A percentile compares a stretch with the other conserved stretches of the same genome.
Evolutionary conservation across 768 basidiomycete species (phyloP).

Genomic region (Pleurotus sapidus): DNA sequence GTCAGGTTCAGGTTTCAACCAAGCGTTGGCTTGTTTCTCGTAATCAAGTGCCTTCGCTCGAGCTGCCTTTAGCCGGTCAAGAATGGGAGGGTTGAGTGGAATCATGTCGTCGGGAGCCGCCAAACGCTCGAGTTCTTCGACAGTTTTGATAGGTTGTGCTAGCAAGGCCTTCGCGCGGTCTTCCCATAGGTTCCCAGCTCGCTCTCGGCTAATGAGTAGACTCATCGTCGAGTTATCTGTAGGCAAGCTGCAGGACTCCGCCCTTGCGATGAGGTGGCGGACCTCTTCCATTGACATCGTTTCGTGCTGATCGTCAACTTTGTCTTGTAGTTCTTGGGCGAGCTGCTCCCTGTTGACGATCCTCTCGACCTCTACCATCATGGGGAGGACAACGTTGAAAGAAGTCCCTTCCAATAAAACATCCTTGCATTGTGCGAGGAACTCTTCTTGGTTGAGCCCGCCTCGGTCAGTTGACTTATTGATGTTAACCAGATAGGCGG

Average conservation of each 20-base stretch:
- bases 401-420: constrained; percentile 69
- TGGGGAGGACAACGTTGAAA: constrained; percentile 81
- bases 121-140: constrained; percentile 76
- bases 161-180: constrained; percentile 63
- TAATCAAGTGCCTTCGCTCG: constrained; percentile 73
- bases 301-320: constrained; percentile 58
- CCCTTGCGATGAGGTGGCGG: constrained; percentile 66
- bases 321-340: constrained; percentile 70
- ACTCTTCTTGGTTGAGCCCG: constrained; percentile 28
- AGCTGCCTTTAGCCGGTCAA: constrained; percentile 62
- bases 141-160: constrained; percentile 66
- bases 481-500: constrained; percentile 44
- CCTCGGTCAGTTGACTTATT: constrained; percentile 38
- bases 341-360: constrained; percentile 80
- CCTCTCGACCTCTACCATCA: constrained; percentile 73
- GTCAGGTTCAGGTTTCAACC: constrained; percentile 58
- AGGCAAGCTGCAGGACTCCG: constrained; percentile 62
- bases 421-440: constrained; percentile 67
- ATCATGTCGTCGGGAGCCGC: constrained; percentile 60
- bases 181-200: constrained; percentile 77
- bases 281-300: constrained; percentile 75
- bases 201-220: constrained; percentile 60
- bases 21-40: constrained; percentile 73
- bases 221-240: constrained; percentile 63
- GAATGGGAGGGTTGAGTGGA: constrained; percentile 66